Evolutionary conservation across 2,329 filamentous ascomycete species (phyloP).

Genomic region (Aureobasidium sp.): DNA sequence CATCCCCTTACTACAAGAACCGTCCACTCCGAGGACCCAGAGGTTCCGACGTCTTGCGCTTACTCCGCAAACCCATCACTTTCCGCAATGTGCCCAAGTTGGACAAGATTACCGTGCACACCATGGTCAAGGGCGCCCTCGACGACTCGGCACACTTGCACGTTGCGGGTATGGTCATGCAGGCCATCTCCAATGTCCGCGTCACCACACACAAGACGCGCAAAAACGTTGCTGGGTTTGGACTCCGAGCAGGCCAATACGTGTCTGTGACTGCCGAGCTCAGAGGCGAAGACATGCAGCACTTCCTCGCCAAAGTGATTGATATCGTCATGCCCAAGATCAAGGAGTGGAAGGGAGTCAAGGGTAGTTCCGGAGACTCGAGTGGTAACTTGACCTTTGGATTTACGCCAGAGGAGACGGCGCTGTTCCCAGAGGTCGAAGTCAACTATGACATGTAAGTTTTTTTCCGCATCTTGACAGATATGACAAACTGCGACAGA

Average conservation of each 20-base stretch:
- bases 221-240: conserved; percentile 66
- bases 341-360: conserved; percentile 88
- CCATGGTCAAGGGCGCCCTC: conserved; percentile 58
- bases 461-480: not conserved
- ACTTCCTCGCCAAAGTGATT: conserved; percentile 84
- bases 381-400: conserved; percentile 84
- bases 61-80: conserved; percentile 58
- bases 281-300: conserved; percentile 70
- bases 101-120: conserved; percentile 71
- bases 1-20: conserved; percentile 91
- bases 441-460: conserved; percentile 85
- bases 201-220: conserved; percentile 62
- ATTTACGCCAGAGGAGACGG: conserved; percentile 64
- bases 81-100: conserved; percentile 83
- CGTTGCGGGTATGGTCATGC: conserved; percentile 73
- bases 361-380: conserved; percentile 70
- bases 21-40: conserved; percentile 75
- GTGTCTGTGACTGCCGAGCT: conserved; percentile 71
- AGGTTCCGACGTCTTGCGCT: conserved; percentile 62
- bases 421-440: conserved; percentile 87
- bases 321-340: conserved; percentile 88
- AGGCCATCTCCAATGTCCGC: conserved; percentile 74
- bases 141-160: conserved; percentile 68
- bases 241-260: conserved; percentile 60
- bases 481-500: not conserved